Evolutionary conservation across 2,329 filamentous ascomycete species (phyloP).

Genomic region (Ophiostoma piceae): DNA sequence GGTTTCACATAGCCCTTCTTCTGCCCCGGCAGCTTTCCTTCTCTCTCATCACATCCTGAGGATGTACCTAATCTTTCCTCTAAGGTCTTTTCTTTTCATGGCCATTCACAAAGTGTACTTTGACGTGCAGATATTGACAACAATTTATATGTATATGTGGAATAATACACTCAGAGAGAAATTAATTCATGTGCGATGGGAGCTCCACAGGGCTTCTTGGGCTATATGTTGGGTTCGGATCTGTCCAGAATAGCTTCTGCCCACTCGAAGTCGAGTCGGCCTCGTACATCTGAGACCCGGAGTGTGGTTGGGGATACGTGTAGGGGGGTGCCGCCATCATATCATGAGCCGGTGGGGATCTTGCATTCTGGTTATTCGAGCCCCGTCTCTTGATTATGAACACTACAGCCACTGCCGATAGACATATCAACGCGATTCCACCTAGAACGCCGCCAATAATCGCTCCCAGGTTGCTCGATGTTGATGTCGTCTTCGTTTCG

Average conservation of each 20-base stretch:
- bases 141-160: neutral
- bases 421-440: neutral
- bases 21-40: too few species aligned
- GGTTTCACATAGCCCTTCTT: too few species aligned
- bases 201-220: constrained; percentile 2
- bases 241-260: neutral
- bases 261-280: neutral
- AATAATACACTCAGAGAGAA: neutral
- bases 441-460: neutral
- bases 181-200: neutral
- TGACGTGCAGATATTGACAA: neutral
- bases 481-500: neutral
- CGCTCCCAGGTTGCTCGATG: neutral
- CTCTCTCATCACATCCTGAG: too few species aligned
- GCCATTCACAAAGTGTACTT: neutral
- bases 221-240: neutral
- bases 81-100: too few species aligned
- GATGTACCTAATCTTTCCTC: too few species aligned
- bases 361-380: neutral
- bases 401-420: constrained; percentile 6
- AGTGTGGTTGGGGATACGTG: neutral
- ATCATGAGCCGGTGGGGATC: neutral
- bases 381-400: constrained; percentile 7
- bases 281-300: neutral
- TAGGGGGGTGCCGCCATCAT: neutral